Evolutionary conservation across 768 basidiomycete genomes (phyloP), one percentile per base, ranked within the genome.

Genomic region (Tricholoma matsutake): DNA sequence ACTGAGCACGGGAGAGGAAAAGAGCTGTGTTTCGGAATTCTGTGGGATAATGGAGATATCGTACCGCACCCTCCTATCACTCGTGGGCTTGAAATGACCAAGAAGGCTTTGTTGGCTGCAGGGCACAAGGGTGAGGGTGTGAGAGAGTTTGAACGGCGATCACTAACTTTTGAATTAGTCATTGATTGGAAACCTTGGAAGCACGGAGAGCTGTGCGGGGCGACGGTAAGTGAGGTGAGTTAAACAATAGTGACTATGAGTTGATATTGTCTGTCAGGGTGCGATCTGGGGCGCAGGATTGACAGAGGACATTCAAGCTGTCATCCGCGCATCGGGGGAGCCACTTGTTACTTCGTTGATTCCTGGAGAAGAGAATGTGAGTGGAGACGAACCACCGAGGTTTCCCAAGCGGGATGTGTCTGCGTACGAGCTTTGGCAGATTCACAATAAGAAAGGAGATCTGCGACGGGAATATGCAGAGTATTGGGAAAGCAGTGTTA

Each of bases 401-500:
- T 37, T 54, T 14, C 28, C 34, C 6, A 55, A 58, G 9, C 14
- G 16, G 64, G 55, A 25, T 61, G 9, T 22, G 28, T 64, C 57
- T 1, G 84, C 88, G 0, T 88, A 83, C 65, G 76, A 86, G 54
- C 78, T 88, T 18, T 93, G 89, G 89, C 83, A 89, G 65, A 47
- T 84, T 7, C 87, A 89, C 25, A 84, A 81, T 65, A 67, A 69
- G 65, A 81, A 79, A 65, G 72, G 71, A 4, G 76, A 78, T 9
- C 63, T 88, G 32, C 80, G 87, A 22, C 76, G 84, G 64, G 77
- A 79, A 54, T 85, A 90, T 67, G 71, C 88, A 49, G 80, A 85
- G 52, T 72, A 83, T 54, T 92, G 89, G 90, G 79, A 86, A 55
- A 76, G 72, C 4, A 87, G 86, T 0, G 73, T 65, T 10, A 62